Conservation (phyloP, 1,284 basidiomycete species). For the Pholiota adiposa region DNA sequence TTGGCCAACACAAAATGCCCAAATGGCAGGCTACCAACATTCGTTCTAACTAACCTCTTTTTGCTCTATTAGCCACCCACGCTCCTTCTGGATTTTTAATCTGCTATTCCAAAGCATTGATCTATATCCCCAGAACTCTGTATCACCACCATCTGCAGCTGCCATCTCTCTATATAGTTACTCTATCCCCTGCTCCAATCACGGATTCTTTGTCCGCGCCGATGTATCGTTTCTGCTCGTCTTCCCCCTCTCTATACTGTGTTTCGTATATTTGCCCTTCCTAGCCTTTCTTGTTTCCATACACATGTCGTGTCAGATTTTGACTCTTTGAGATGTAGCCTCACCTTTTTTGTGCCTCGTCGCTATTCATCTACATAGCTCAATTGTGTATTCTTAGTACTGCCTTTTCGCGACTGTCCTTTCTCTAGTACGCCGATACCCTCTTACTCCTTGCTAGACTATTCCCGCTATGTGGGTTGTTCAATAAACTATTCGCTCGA, state of each 20-base stretch:
- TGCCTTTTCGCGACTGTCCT: not conserved
- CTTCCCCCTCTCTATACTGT: slow-evolving; percentile 11
- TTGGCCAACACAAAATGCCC: not conserved
- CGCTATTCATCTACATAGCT: slow-evolving; percentile 14
- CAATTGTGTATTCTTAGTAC: slow-evolving; percentile 24
- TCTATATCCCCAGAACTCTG: slow-evolving; percentile 27
- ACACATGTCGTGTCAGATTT: slow-evolving; percentile 11
- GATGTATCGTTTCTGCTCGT: slow-evolving; percentile 21
- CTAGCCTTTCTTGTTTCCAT: slow-evolving; percentile 17
- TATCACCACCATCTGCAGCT: slow-evolving; percentile 20
- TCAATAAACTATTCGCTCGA: slow-evolving; percentile 18
- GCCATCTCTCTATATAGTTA: slow-evolving; percentile 7
- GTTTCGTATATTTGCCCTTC: slow-evolving; percentile 19
- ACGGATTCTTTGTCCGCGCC: slow-evolving; percentile 13
- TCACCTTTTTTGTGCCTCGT: slow-evolving; percentile 15
- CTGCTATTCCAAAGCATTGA: slow-evolving; percentile 24
- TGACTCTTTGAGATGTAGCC: slow-evolving; percentile 23
- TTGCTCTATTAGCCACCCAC: not conserved
- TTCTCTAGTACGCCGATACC: slow-evolving; percentile 12
- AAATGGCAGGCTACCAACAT: slow-evolving; percentile 15
- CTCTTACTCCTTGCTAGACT: slow-evolving; percentile 4
- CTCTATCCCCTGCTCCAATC: slow-evolving; percentile 15
- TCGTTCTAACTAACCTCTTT: slow-evolving; percentile 18
- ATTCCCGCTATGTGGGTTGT: not conserved
- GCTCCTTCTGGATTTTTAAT: slow-evolving; percentile 22